These are phyloP conservation scores for Sporobolomyces pararoseus DNA, from an alignment of 768 basidiomycete genomes.

Conservation along the genomic window DNA sequence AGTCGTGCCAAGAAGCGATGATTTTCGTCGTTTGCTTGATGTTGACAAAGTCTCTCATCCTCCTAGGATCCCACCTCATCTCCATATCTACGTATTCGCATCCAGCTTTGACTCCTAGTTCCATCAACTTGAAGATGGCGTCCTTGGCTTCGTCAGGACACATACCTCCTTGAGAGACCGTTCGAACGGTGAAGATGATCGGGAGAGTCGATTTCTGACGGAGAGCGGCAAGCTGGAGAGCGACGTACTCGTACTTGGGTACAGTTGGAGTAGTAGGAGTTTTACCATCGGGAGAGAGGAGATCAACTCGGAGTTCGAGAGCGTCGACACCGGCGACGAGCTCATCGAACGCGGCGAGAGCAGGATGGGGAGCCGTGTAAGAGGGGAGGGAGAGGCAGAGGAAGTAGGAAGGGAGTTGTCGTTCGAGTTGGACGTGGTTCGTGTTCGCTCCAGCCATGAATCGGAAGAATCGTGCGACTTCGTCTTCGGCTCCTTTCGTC, in stretches of 20 bases:
- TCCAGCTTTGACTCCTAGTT: slow-evolving; percentile 72
- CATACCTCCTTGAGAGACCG: slow-evolving; percentile 79
- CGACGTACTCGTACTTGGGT: slow-evolving; percentile 68
- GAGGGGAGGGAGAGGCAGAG: slow-evolving; percentile 84
- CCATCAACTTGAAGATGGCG: slow-evolving; percentile 69
- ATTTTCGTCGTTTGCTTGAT: slow-evolving; percentile 71
- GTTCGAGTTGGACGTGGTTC: slow-evolving; percentile 54
- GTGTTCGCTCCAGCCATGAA: slow-evolving; percentile 71
- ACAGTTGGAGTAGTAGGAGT: slow-evolving; percentile 56
- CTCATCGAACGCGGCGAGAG: slow-evolving; percentile 65
- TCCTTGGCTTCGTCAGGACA: slow-evolving; percentile 75
- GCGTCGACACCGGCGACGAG: slow-evolving; percentile 82
- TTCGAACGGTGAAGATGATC: slow-evolving; percentile 86
- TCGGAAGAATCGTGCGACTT: slow-evolving; percentile 78
- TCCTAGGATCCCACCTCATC: slow-evolving; percentile 64
- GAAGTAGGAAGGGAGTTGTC: slow-evolving; percentile 76
- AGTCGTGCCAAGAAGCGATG: slow-evolving; percentile 93
- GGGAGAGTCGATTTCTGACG: slow-evolving; percentile 74
- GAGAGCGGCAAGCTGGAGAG: slow-evolving; percentile 71
- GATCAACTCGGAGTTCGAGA: slow-evolving; percentile 87
- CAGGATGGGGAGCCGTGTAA: slow-evolving; percentile 50
- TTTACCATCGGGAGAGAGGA: slow-evolving; percentile 59
- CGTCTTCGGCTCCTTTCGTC: slow-evolving; percentile 51
- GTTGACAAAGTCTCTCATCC: slow-evolving; percentile 59
- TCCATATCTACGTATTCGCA: slow-evolving; percentile 94